Conservation (phyloP, 2,329 filamentous ascomycete genomes). For the Myrmaecium sp. region DNA sequence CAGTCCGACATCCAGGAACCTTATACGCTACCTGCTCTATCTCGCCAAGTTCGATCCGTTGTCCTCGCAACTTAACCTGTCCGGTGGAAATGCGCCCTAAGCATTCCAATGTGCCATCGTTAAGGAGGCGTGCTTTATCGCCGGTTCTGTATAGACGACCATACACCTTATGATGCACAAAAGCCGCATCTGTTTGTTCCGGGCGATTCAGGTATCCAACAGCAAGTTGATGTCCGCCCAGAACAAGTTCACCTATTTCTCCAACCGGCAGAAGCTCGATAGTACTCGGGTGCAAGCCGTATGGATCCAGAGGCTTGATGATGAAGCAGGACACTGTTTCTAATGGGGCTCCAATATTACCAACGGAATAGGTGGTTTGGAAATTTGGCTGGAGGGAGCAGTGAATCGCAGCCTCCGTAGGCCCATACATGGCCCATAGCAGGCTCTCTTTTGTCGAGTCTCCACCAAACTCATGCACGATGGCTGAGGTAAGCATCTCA, state of each 20-base stretch:
- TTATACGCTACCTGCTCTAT: conserved; percentile 19
- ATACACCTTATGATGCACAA: conserved; percentile 45
- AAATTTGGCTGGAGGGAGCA: conserved; percentile 61
- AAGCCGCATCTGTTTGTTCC: conserved; percentile 55
- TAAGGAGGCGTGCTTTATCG: conserved; percentile 56
- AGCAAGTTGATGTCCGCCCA: conserved; percentile 69
- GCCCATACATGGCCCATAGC: conserved; percentile 86
- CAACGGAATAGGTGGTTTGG: conserved; percentile 35
- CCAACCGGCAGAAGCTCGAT: conserved; percentile 45
- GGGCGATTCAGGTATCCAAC: conserved; percentile 66
- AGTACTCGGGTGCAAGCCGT: no score
- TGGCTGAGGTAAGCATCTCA: conserved; percentile 70
- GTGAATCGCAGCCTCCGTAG: conserved; percentile 82
- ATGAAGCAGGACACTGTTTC: conserved; percentile 69
- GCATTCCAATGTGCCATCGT: conserved; percentile 61
- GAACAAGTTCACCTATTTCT: conserved; percentile 59
- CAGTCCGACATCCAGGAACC: conserved; percentile 35
- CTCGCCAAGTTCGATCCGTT: conserved; percentile 62
- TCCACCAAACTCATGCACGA: conserved; percentile 66
- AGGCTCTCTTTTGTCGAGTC: conserved; percentile 38
- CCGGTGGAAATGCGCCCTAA: conserved; percentile 63
- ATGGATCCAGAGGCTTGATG: conserved; percentile 21
- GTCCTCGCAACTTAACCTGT: conserved; percentile 75
- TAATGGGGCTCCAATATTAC: conserved; percentile 61
- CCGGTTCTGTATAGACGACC: conserved; percentile 70